Evolutionary conservation across 495 filamentous ascomycete species (phyloP), one percentile per base, ranked within the genome.

Genomic region (Daldinia loculata): DNA sequence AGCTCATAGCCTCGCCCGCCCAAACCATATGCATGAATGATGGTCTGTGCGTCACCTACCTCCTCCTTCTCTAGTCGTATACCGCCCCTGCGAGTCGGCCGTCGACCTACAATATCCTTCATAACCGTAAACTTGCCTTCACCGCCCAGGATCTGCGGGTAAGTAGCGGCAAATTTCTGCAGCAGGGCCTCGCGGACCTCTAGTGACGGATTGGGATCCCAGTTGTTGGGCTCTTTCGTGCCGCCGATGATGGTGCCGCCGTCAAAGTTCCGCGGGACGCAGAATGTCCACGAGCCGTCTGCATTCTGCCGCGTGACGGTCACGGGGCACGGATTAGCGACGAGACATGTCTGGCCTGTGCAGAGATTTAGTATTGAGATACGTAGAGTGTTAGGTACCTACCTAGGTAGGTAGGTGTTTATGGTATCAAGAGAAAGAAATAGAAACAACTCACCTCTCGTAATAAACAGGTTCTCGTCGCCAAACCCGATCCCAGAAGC

Each of bases 1-100:
- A 84, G 63, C 77, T 84, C 83, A 67, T 83, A 90, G 0, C 89
- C 89, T 38, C 89, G 78, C 6, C 88, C 89, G 14, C 88, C 89
- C 61, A 87, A 78, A 14, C 89, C 89, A 75, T 90, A 91, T 6
- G 86, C 88, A 81, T 91, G 88, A 43, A 91, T 83, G 17, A 90
- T 76, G 24, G 77, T 77, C 59, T 74, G 69, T 1, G 52, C 61
- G 9, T 81, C 84, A 4, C 32, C 67, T 0, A 78, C 29, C 0
- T 63, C 66, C 69, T 84, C 83, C n/a, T 60, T 77, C 69, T 85
- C 82, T 2, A 84, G 52, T 57, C 83, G 69, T 61, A 81, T 80
- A 3, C 82, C 81, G 0, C 82, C 81, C 22, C 71, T 76, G 15
- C 80, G 77, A 27, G 81, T 82, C 45, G 82, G 82, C 41, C 83